Conservation (phyloP, 768 basidiomycete genomes). For the Tephrocybe sp. region DNA sequence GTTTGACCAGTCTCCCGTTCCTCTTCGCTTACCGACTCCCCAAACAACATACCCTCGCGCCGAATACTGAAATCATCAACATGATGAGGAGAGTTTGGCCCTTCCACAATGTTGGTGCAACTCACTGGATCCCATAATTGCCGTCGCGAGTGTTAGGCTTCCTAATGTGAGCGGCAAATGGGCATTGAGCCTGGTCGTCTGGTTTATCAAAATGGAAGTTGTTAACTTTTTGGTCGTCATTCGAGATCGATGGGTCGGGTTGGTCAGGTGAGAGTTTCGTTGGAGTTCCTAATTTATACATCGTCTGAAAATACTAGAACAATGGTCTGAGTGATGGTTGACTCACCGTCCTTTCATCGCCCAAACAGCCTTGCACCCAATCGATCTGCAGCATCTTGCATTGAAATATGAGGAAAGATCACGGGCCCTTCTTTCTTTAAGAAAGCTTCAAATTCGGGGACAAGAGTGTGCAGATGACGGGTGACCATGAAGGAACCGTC, state of each 20-base stretch:
- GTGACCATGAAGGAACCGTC: conserved; percentile 4
- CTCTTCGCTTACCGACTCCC: neutral
- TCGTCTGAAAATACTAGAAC: no score
- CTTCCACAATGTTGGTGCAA: no score
- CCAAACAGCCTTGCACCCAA: conserved; percentile 22
- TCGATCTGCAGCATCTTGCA: conserved; percentile 7
- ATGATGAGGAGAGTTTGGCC: no score
- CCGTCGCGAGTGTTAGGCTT: conserved; percentile 19
- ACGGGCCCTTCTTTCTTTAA: conserved; percentile 5
- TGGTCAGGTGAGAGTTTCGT: conserved; percentile 16
- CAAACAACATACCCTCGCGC: conserved; percentile 11
- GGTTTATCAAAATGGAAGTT: conserved; percentile 23
- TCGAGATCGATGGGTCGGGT: conserved; percentile 11
- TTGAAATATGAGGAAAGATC: conserved; percentile 4
- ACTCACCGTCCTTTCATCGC: conserved; percentile 14
- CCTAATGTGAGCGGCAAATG: conserved; percentile 19
- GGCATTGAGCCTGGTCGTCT: conserved; percentile 13
- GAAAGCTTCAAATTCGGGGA: conserved; percentile 14
- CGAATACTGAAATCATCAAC: no score
- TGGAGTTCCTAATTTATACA: conserved; percentile 20
- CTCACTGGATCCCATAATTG: no score
- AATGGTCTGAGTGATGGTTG: no score
- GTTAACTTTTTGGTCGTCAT: conserved; percentile 14
- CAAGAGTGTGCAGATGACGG: conserved; percentile 10
- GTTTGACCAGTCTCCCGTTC: conserved; percentile 5